Evolutionary conservation across 768 basidiomycete species (phyloP).

Genomic region (Lactarius hengduanensis): DNA sequence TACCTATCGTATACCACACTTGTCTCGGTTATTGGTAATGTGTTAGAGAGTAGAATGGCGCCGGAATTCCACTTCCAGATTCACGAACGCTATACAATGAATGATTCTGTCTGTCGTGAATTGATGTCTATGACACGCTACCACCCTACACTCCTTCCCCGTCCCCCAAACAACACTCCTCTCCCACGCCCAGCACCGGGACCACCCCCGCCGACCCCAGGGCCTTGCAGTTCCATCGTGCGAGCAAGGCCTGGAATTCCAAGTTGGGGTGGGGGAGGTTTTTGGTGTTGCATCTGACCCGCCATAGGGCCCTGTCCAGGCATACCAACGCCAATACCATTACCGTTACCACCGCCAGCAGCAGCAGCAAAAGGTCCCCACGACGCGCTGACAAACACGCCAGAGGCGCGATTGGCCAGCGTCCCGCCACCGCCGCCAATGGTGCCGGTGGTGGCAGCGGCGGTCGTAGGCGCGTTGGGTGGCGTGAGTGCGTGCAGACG

Average conservation of each 20-base stretch:
- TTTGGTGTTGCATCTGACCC: constrained; percentile 30
- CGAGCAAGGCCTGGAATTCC: constrained; percentile 20
- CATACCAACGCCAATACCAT: constrained; percentile 8
- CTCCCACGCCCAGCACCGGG: constrained; percentile 23
- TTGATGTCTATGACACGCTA: constrained; percentile 8
- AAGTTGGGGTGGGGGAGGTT: constrained; percentile 37
- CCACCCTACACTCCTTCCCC: constrained; percentile 26
- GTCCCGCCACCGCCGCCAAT: background rate
- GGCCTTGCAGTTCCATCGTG: constrained; percentile 23
- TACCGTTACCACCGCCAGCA: constrained; percentile 16
- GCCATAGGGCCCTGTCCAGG: constrained; percentile 9
- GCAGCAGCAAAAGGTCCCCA: constrained; percentile 17
- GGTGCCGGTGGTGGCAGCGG: constrained; percentile 23
- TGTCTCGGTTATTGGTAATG: constrained; percentile 12
- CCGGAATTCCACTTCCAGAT: constrained; percentile 11
- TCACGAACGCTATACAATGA: background rate
- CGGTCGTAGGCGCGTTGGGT: constrained; percentile 28
- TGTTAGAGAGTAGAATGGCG: background rate
- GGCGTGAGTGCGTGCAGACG: constrained; percentile 38
- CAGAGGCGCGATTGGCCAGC: background rate
- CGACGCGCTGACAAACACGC: constrained; percentile 24
- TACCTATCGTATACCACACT: constrained; percentile 7
- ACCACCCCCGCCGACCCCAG: constrained; percentile 13
- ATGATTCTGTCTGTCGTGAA: background rate
- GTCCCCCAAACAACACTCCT: constrained; percentile 24